These are phyloP conservation scores for Diaporthe eres DNA, from an alignment of 2,329 filamentous ascomycete species.

Conservation along the genomic window DNA sequence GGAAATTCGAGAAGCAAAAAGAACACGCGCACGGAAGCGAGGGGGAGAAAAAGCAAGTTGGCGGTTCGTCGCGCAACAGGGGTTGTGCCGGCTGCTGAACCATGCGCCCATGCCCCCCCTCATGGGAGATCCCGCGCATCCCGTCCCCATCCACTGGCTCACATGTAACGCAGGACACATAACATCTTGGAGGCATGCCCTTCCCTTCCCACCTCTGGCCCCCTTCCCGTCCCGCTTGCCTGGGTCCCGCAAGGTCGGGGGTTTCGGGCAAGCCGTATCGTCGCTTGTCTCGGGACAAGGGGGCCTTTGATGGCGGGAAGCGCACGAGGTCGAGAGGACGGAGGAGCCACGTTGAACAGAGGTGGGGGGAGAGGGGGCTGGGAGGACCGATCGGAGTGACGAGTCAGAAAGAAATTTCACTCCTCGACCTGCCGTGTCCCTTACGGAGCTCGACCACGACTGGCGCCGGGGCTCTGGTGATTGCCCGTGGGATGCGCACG, in stretches of 20 bases:
- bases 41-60: slow-evolving; percentile 23
- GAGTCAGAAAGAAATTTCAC: slow-evolving; percentile 24
- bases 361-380: background rate
- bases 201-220: background rate
- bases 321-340: background rate
- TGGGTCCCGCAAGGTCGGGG: slow-evolving; percentile 32
- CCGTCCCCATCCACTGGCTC: slow-evolving; percentile 20
- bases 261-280: slow-evolving; percentile 33
- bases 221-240: slow-evolving; percentile 28
- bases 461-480: background rate
- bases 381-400: slow-evolving; percentile 20
- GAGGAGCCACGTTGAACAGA: slow-evolving; percentile 23
- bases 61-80: slow-evolving; percentile 21
- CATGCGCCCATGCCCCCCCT: slow-evolving; percentile 24
- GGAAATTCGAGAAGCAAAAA: slow-evolving; percentile 25
- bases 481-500: slow-evolving; percentile 12
- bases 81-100: slow-evolving; percentile 21
- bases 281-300: slow-evolving; percentile 29
- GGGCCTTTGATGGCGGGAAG: background rate
- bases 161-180: slow-evolving; percentile 21
- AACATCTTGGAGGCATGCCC: background rate
- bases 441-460: background rate
- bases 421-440: background rate
- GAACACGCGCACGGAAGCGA: slow-evolving; percentile 20
- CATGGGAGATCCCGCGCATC: slow-evolving; percentile 30